Conservation (phyloP, 2,329 filamentous ascomycete genomes). For the Blastomyces emzantsi region DNA sequence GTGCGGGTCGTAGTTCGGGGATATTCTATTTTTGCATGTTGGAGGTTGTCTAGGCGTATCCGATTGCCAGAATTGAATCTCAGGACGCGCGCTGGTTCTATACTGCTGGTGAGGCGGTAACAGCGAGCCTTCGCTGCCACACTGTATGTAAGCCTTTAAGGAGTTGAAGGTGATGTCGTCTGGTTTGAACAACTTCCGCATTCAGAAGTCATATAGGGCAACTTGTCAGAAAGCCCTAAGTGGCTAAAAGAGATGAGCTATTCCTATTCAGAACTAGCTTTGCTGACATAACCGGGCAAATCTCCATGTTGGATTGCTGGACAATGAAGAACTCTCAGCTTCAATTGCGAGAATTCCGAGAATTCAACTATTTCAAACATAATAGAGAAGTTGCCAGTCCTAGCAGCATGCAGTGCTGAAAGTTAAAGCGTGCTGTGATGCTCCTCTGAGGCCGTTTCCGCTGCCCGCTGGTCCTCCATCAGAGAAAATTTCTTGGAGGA, state of each 20-base stretch:
- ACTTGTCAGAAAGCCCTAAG: background rate
- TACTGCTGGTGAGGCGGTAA: background rate
- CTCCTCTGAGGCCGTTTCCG: constrained; percentile 3
- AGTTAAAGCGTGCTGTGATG: background rate
- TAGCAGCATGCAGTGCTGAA: background rate
- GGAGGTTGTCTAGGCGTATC: background rate
- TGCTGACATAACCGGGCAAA: constrained; percentile 2
- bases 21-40: background rate
- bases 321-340: background rate
- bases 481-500: background rate
- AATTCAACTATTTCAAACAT: background rate
- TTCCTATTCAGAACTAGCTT: background rate
- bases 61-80: background rate
- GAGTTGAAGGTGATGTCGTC: background rate
- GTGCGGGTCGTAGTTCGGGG: background rate
- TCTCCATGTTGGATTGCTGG: background rate
- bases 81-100: background rate
- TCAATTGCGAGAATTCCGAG: background rate
- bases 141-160: no score
- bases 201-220: background rate
- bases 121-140: background rate
- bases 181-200: background rate
- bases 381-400: background rate
- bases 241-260: background rate
- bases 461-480: background rate